phyloP scores from a whole-genome alignment of 257 asterid species.

The Jasminum sambac region DNA sequence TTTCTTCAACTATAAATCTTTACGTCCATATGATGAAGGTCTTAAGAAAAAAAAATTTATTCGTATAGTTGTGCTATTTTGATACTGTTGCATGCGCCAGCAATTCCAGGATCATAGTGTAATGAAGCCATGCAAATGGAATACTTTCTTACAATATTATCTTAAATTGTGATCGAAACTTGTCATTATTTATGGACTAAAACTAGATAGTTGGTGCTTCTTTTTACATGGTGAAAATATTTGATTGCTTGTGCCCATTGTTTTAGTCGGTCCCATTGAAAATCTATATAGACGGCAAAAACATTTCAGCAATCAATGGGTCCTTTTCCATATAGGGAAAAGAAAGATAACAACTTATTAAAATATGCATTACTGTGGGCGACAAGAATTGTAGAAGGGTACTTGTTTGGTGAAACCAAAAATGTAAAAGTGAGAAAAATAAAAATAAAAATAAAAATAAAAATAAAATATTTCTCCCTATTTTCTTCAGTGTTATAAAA shows the following conservation, averaged over 20 bases:
- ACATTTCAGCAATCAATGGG: slow-evolving; percentile 33
- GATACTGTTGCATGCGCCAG: background rate
- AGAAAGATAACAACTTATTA: background rate
- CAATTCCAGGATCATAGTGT: background rate
- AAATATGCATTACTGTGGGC: background rate
- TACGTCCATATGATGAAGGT: background rate
- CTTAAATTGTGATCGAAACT: background rate
- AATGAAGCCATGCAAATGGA: background rate
- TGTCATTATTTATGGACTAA: background rate
- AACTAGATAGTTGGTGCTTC: background rate
- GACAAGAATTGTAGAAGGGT: background rate
- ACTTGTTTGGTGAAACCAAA: background rate
- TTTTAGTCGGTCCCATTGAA: background rate
- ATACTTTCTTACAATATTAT: background rate
- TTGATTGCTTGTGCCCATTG: background rate
- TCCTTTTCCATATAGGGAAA: slow-evolving; percentile 19
- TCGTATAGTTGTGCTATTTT: background rate
- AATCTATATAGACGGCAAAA: slow-evolving; percentile 8
- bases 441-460: too few relatives aligned
- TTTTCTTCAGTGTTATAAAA: too few relatives aligned
- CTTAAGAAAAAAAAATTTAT: background rate
- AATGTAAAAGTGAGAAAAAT: background rate
- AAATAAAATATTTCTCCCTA: background rate
- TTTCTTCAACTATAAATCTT: background rate
- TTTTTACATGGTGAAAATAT: background rate